Evolutionary conservation across 805 yeast genomes (phyloP).

Genomic region (Starmerella vaccinii): DNA sequence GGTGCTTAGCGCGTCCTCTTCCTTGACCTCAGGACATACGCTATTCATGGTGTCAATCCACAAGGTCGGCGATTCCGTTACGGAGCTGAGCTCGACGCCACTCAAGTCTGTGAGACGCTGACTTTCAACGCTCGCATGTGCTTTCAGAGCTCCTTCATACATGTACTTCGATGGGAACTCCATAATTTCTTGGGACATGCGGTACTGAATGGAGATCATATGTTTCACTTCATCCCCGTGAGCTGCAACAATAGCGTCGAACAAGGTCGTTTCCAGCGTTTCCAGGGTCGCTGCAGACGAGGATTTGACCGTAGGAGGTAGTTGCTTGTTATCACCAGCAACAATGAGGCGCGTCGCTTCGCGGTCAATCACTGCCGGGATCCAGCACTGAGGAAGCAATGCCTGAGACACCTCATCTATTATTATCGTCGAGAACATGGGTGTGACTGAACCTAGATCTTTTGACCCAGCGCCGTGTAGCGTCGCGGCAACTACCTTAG

Average conservation of each 20-base stretch:
- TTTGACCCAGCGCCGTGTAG: constrained; percentile 78
- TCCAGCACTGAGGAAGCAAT: constrained; percentile 93
- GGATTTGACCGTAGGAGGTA: constrained; percentile 77
- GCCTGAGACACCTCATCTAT: constrained; percentile 95
- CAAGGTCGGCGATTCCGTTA: constrained; percentile 45
- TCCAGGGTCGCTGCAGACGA: constrained; percentile 36
- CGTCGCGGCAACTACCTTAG: constrained; percentile 70
- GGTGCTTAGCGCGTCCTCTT: constrained; percentile 36
- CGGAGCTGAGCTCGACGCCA: constrained; percentile 38
- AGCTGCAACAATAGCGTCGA: constrained; percentile 59
- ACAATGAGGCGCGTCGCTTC: constrained; percentile 50
- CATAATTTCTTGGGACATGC: constrained; percentile 79
- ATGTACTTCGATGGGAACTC: constrained; percentile 58
- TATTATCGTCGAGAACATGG: constrained; percentile 59
- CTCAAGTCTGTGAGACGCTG: constrained; percentile 49
- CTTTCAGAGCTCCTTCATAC: constrained; percentile 53
- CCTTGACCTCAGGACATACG: constrained; percentile 31
- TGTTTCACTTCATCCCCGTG: constrained; percentile 42
- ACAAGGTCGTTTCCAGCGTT: constrained; percentile 54
- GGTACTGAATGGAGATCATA: constrained; percentile 66
- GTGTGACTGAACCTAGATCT: constrained; percentile 47
- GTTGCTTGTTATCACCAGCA: constrained; percentile 89
- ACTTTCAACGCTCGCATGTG: constrained; percentile 48
- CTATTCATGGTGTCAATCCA: constrained; percentile 96
- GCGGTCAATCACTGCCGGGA: constrained; percentile 43